Base-by-base conservation (phyloP, 257 asterid genomes). In the Solanum tarapatanum region DNA sequence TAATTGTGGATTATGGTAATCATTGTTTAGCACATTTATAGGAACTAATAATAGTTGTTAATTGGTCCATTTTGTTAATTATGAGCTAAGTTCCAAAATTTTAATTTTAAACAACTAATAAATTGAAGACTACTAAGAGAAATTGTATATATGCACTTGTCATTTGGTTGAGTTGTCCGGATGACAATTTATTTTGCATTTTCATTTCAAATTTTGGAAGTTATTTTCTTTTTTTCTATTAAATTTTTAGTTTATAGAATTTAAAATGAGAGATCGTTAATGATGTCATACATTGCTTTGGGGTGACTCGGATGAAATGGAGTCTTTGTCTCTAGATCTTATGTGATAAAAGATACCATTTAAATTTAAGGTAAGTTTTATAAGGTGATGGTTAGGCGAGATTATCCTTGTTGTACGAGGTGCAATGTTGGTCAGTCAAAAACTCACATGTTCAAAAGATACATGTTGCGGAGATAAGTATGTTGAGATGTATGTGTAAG, bases 331-430 rank as follows among this genome's bases (percentile, higher is more conserved):
- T 55, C 4, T 55, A 2, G 4, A 55, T 55, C n/a, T 55, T 55
- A 55, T 17, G 4, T 7, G 64, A 17, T 19, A 55, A 17, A 51
- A 1, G 0, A 55, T 55, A 55, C 1, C 4, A 21, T 58, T 21
- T 58, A 19, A 58, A 19, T 1, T 58, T 58, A 58, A 58, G 11
- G 11, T 21, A 58, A 58, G 11, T 58, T 51, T 1, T 16, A 51
- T 51, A 17, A 0, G 9, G 9, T 16, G 62, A 51, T 17, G 0
- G 2, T 58, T 19, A 19, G 66, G 19, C 24, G 2, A 0, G 11
- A 19, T 3, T 58, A 58, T 58, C 1, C 24, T 58, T 58, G 24
- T 7, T 19, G 0, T 58, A 58, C 19, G 24, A 0, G 4, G 66
- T 58, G 0, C 4, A 55, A 24, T 58, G 66, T 19, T 58, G 24